Percentiles rank a stretch among this genome's conserved stretches.
These are phyloP conservation scores for Bjerkandera adusta DNA, from an alignment of 1,284 basidiomycete genomes.

Conservation along the genomic window DNA sequence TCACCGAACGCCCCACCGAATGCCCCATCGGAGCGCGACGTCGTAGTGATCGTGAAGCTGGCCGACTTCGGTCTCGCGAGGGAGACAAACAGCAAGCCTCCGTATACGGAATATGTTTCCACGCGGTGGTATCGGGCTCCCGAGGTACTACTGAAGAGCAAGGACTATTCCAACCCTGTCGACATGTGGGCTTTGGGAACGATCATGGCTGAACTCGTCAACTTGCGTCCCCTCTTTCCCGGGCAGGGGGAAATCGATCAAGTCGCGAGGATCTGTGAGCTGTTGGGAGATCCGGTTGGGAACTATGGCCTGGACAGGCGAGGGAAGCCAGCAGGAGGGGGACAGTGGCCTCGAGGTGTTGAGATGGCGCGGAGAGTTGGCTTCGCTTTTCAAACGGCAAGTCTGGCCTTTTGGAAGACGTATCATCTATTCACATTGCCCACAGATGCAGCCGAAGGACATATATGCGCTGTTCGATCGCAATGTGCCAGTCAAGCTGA, in stretches of 20 bases:
- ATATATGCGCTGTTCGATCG: constrained; percentile 80
- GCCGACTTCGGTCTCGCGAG: constrained; percentile 98
- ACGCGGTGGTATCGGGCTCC: constrained; percentile 99
- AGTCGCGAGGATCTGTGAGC: constrained; percentile 84
- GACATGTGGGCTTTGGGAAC: constrained; percentile 99
- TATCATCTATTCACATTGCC: constrained; percentile 14
- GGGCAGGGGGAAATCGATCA: constrained; percentile 96
- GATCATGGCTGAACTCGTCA: constrained; percentile 96
- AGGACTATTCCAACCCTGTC: constrained; percentile 94
- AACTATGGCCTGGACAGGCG: constrained; percentile 80
- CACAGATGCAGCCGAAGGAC: constrained; percentile 73
- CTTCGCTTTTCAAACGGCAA: constrained; percentile 89
- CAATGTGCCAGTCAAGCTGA: constrained; percentile 74
- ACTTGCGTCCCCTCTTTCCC: constrained; percentile 95
- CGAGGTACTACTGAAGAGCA: constrained; percentile 90
- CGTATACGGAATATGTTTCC: constrained; percentile 98
- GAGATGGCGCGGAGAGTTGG: constrained; percentile 85
- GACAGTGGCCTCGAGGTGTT: constrained; percentile 83
- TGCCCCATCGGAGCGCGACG: constrained; percentile 82
- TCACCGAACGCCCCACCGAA: constrained; percentile 58
- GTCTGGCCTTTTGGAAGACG: constrained; percentile 19
- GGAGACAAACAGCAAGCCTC: constrained; percentile 85
- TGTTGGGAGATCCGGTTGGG: constrained; percentile 89
- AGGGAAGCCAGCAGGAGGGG: constrained; percentile 78
- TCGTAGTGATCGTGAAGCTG: constrained; percentile 95